Percentiles rank a stretch among this genome's conserved stretches.
phyloP scores from a whole-genome alignment of 768 basidiomycete genomes.

The Lactarius sanguifluus region DNA sequence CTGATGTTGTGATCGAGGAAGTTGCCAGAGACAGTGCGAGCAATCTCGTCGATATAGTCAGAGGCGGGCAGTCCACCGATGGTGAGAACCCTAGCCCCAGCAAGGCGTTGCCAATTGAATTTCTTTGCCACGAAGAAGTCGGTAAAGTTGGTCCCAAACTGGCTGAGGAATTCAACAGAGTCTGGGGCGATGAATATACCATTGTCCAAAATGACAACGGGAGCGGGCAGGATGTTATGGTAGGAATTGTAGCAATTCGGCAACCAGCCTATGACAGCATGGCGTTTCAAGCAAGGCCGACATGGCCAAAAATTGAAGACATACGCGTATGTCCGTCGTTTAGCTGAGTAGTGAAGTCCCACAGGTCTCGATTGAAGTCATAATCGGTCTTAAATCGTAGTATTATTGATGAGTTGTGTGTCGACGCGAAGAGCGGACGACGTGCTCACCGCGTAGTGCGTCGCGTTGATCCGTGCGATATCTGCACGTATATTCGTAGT shows the following conservation, averaged over 20 bases:
- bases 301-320: conserved; percentile 21
- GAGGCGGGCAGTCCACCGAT: conserved; percentile 56
- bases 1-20: conserved; percentile 63
- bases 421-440: neutral
- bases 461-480: conserved; percentile 48
- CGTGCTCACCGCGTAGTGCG: conserved; percentile 44
- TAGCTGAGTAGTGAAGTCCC: conserved; percentile 53
- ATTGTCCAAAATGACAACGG: conserved; percentile 37
- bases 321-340: conserved; percentile 68
- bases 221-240: conserved; percentile 55
- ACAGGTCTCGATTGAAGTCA: conserved; percentile 62
- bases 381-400: conserved; percentile 52
- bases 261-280: conserved; percentile 47
- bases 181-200: conserved; percentile 54
- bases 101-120: conserved; percentile 61
- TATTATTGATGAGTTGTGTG: neutral
- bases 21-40: conserved; percentile 57
- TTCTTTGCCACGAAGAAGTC: conserved; percentile 42
- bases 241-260: conserved; percentile 50
- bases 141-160: conserved; percentile 48
- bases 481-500: conserved; percentile 51
- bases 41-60: conserved; percentile 56
- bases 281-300: neutral
- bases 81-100: conserved; percentile 54
- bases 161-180: conserved; percentile 49